Base-by-base conservation (phyloP, 139 green algal species). In the Ostreobium quekettii region DNA sequence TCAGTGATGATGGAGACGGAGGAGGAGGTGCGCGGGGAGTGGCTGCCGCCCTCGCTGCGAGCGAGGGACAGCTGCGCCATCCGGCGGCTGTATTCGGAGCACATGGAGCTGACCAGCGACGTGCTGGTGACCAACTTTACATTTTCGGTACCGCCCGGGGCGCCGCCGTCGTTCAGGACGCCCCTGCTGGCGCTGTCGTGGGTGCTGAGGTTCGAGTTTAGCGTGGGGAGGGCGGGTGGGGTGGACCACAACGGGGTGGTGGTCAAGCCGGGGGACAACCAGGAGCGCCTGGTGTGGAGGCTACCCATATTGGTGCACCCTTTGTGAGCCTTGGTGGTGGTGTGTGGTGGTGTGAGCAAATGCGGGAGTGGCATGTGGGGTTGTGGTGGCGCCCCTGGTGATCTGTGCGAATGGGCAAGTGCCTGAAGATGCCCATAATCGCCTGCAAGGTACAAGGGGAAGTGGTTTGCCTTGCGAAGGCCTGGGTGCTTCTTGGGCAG, bases 121-220 rank as follows among this genome's bases (percentile, higher is more conserved):
- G 56, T 74, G 0, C 47, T 83, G 2, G 71, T 83, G 48, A 81
- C 78, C 1, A 78, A 86, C 49, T 93, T 95, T 66, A 65, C 83
- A 26, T 90, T 93, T 60, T 82, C 81, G 8, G 67, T 95, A n/a
- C 88, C 88, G 2, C 48, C 70, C 15, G 76, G 76, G 7, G 87
- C 80, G 3, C 76, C 83, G 2, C 70, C 85, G 4, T 88, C 79
- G 29, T 95, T 95, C 70, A 64, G 74, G 4, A 92, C 83, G 3
- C 86, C 83, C 3, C 78, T 93, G 70, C 67, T 92, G 2, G 35
- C 66, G 19, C 76, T 92, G 64, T 79, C 71, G 39, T 87, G 79
- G 76, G 66, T 90, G 48, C 79, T 95, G 70, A 82, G 83, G 26
- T 95, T 95, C 74, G 80, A 90, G 67, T 81, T 95, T 53, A 79